Base-by-base conservation (phyloP, 2,329 filamentous ascomycete species). In the Fusarium austroafricanum region DNA sequence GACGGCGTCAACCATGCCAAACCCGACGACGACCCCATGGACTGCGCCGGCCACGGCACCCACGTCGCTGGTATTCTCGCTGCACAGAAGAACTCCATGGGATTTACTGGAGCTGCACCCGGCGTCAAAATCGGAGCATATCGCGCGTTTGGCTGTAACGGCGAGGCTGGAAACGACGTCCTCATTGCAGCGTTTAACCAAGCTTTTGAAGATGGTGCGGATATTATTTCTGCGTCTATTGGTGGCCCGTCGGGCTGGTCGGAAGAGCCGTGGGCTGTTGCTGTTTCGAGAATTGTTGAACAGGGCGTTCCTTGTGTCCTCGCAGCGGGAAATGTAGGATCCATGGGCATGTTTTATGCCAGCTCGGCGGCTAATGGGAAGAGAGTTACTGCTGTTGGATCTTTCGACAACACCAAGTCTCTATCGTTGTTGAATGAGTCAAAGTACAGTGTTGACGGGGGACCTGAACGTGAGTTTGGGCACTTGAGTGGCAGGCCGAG, bases 61-160 rank as follows among this genome's bases (percentile, higher is more conserved):
- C 87, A 89, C 74, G 86, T 89, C 23, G 82, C 87, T 3, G 89
- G 89, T 31, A 89, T 87, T 62, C 83, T 91, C 43, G 88, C 86
- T 3, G 88, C 87, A 2, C 84, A 88, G 73, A 74, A 77, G 44
- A 81, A 88, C 71, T 75, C 79, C 0, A 82, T 82, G 37, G 83
- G 83, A n/a, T 86, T 88, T 70, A 84, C 83, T 17, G 88, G 88
- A 17, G 86, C 83, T 11, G 87, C 86, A 1, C 83, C 85, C 1
- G 85, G 82, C 39, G 87, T 86, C 2, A 85, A 79, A 2, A 78
- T 90, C 2, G 86, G 86, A 43, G 81, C 83, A 44, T 90, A 86
- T 78, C 82, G 83, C 44, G 84, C 88, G 5, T 88, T 89, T 57
- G 86, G 86, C 44, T 89, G 87, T 73, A 59, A 72, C 2, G 87